Evolutionary conservation across 345 rosid species (phyloP).

Genomic region (Populus alba): DNA sequence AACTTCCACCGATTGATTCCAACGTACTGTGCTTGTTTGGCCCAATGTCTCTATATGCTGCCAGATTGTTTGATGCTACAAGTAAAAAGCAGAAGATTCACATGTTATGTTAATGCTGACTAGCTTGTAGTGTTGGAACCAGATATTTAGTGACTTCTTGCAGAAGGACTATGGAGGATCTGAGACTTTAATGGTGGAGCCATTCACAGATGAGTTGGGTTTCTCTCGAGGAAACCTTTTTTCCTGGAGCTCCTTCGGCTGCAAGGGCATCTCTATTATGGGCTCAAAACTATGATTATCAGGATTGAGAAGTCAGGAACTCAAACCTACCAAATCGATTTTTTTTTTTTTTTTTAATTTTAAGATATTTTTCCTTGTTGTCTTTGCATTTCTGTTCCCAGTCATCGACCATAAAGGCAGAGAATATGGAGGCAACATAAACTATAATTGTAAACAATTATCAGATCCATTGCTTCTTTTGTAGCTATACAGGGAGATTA

Average conservation of each 20-base stretch:
- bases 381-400: background rate
- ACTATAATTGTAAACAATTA: constrained; percentile 8
- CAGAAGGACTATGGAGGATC: constrained; percentile 47
- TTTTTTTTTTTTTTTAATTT: background rate
- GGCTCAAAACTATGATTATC: constrained; percentile 43
- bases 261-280: constrained; percentile 40
- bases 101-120: constrained; percentile 2
- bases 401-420: background rate
- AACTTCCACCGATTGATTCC: constrained; percentile 27
- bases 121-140: constrained; percentile 15
- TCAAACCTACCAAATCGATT: constrained; percentile 20
- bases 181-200: constrained; percentile 45
- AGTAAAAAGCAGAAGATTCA: constrained; percentile 1
- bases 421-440: background rate
- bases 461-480: constrained; percentile 23
- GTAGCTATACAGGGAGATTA: constrained; percentile 46
- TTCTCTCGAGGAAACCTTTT: constrained; percentile 35
- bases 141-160: constrained; percentile 44
- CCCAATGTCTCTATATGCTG: constrained; percentile 15
- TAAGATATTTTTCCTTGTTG: background rate
- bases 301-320: constrained; percentile 40
- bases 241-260: constrained; percentile 46
- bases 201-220: constrained; percentile 40
- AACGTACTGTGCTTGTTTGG: constrained; percentile 37
- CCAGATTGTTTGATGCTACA: constrained; percentile 3